phyloP scores from a whole-genome alignment of 2,329 filamentous ascomycete species.

The Colletotrichum simmondsii region DNA sequence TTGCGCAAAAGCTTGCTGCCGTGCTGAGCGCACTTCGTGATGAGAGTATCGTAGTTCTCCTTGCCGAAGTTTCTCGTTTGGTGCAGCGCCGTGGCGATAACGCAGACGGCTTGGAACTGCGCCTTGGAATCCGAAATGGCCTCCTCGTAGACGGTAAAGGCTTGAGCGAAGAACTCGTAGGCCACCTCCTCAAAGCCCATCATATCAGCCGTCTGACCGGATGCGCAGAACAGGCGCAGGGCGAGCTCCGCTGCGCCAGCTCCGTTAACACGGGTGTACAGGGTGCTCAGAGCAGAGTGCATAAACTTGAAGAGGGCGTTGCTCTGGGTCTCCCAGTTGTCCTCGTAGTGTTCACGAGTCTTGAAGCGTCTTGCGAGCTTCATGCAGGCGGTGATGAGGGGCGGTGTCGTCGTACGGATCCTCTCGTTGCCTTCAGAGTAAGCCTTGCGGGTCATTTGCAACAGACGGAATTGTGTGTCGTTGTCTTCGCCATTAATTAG shows the following conservation, averaged over 20 bases:
- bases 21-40: constrained; percentile 96
- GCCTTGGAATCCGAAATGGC: constrained; percentile 94
- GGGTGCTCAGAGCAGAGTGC: constrained; percentile 85
- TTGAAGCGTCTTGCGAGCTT: constrained; percentile 92
- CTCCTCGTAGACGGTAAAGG: constrained; percentile 98
- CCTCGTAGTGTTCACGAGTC: constrained; percentile 83
- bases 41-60: constrained; percentile 98
- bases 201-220: constrained; percentile 92
- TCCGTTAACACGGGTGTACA: constrained; percentile 86
- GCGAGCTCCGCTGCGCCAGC: constrained; percentile 86
- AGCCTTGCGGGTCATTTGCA: constrained; percentile 88
- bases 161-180: constrained; percentile 98
- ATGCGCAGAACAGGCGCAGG: constrained; percentile 88
- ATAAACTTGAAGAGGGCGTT: constrained; percentile 95
- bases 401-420: constrained; percentile 94
- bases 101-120: constrained; percentile 97
- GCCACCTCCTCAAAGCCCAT: constrained; percentile 94
- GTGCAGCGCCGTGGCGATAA: constrained; percentile 90
- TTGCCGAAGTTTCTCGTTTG: constrained; percentile 91
- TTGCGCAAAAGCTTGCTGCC: constrained; percentile 97
- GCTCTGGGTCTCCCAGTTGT: constrained; percentile 71
- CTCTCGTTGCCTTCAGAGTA: constrained; percentile 94
- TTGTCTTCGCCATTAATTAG: constrained; percentile 86
- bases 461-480: constrained; percentile 91
- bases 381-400: constrained; percentile 88